A percentile compares a stretch with the other conserved stretches of the same genome.
phyloP scores from a whole-genome alignment of 768 basidiomycete genomes.

The Heimioporus sp. region DNA sequence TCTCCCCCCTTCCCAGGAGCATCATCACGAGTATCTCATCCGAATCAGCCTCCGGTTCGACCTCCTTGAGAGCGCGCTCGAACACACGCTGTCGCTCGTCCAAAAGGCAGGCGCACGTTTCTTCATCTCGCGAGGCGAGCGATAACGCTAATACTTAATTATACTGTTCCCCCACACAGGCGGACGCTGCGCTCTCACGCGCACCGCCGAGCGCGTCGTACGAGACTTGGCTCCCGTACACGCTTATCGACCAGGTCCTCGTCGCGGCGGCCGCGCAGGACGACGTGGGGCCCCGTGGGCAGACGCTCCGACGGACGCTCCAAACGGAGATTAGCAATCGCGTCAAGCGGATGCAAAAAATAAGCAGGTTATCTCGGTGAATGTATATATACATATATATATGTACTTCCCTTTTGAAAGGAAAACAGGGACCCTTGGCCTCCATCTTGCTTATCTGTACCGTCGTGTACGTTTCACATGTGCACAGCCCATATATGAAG shows the following conservation, averaged over 20 bases:
- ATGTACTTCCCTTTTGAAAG: too few species aligned
- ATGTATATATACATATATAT: too few species aligned
- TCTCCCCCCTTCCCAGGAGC: slow-evolving; percentile 35
- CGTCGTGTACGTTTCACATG: too few species aligned
- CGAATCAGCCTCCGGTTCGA: slow-evolving; percentile 77
- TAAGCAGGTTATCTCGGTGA: slow-evolving; percentile 41
- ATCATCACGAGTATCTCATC: slow-evolving; percentile 84
- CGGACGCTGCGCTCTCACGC: slow-evolving; percentile 51
- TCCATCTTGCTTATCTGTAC: too few species aligned
- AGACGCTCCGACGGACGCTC: slow-evolving; percentile 45
- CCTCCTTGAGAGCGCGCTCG: slow-evolving; percentile 71
- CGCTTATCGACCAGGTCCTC: slow-evolving; percentile 80
- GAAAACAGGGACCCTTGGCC: neutral
- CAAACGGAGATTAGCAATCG: slow-evolving; percentile 60
- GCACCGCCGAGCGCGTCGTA: slow-evolving; percentile 53
- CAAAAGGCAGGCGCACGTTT: slow-evolving; percentile 54
- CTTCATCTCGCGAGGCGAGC: neutral
- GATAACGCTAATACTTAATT: too few species aligned
- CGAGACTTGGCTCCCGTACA: slow-evolving; percentile 79
- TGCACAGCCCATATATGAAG: neutral
- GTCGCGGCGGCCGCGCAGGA: slow-evolving; percentile 56
- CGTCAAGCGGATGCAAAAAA: slow-evolving; percentile 67
- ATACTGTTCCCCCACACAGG: slow-evolving; percentile 33
- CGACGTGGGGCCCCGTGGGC: slow-evolving; percentile 43
- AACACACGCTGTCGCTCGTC: slow-evolving; percentile 68